Evolutionary conservation across 1,284 basidiomycete species (phyloP), one percentile per base, ranked within the genome.

Genomic region (Leucoagaricus sp.): DNA sequence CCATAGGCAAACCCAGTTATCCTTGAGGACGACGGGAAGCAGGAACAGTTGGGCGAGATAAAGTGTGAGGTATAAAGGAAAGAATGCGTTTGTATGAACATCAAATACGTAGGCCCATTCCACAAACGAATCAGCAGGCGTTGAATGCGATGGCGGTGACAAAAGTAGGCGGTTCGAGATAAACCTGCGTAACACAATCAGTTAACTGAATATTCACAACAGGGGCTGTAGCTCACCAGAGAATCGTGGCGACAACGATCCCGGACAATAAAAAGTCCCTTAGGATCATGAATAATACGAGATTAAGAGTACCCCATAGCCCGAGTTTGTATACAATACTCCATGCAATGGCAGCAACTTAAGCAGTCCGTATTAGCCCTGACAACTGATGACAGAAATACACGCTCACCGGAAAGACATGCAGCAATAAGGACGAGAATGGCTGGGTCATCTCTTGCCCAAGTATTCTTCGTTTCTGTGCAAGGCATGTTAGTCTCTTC

Each of bases 401-500:
- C 17, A 13, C 53, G 45, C 4, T 28, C 13, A 12, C 93, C 83
- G 58, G 77, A 78, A 13, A 95, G 79, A 69, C 87, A 92, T 40
- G 83, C 89, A 29, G 85, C 82, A 53, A 96, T 86, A 49, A 97
- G 81, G 44, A 96, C 81, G 34, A 96, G 79, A 64, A 96, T 94
- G 12, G 95, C 94, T 17, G 95, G 95, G 69, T 97, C 94, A 71
- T 98, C 95, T 70, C 95, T 80, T 23, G 94, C 93, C 94, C 95
- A 97, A 4, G 91, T 93, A 70, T 98, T 97, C 80, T 97, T 97
- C n/a, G 95, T 98, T 77, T 97, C 93, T 92, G 67, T n/a, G n/a
- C 26, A 28, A 34, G 45, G 26, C 12, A 28, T n/a, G 13, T 10
- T 19, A 15, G 47, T 59, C 21, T 57, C 53, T 38, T 33, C 17